Base-by-base conservation (phyloP, 2,329 filamentous ascomycete genomes). In the Nigrospora osmanthi region DNA sequence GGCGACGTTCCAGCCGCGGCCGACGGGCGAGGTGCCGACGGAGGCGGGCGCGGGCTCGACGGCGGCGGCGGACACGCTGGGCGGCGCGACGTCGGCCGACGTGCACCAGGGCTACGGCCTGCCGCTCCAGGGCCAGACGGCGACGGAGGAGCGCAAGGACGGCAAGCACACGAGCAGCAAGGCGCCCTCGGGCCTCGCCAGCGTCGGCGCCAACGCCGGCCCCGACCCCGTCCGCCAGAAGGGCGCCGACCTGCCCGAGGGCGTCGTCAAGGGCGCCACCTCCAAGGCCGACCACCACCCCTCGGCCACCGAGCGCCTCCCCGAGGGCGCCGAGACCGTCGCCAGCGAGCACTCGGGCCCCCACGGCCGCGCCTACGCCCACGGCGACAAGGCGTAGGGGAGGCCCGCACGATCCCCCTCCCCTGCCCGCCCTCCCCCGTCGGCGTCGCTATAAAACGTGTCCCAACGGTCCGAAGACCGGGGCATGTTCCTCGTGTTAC, bases 71-170 rank as follows among this genome's bases (percentile, higher is more conserved):
- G 64, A 67, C 11, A 68, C 64, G 2, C 57, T 76, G 2, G 53
- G 52, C 2, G 73, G 72, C 13, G 63, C 70, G 3, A 76, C 72
- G 0, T 71, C 67, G 17, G 60, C 59, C 19, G 63, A 68, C 47
- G 62, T 76, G 1, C 57, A 76, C 59, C 54, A 55, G 13, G 66
- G 70, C 1, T 53, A 64, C n/a, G 70, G 71, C 2, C 66, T 68
- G 48, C 72, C 72, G 0, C 46, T 64, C 6, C 54, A 65, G 16
- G 72, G 72, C 6, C 64, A 70, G 60, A 67, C 64, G 6, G 59
- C 58, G 38, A 54, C 58, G 14, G 71, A 76, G 55, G 16, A 63
- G 40, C 64, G 28, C 30, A 31, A 40, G 4, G 38, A 66, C 43
- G 67, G 66, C n/a, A 46, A 47, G 3, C 54, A 56, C 9, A 59